Base-by-base conservation (phyloP, 208 protist genomes). In the Trypanosoma conorhini region DNA sequence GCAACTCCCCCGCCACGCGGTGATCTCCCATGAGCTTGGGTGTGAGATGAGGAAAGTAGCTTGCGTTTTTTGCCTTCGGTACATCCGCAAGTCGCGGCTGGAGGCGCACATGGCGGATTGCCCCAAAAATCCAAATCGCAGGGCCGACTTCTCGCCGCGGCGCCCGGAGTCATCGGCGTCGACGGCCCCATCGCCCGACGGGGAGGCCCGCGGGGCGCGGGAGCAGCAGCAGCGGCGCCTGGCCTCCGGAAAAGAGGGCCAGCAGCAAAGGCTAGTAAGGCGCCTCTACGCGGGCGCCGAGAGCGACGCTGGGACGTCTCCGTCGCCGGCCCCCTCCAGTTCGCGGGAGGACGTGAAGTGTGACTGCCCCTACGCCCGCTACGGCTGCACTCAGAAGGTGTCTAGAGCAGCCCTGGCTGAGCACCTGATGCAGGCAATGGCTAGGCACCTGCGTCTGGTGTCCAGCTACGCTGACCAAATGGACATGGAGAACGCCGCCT, bases 1-100 rank as follows among this genome's bases (percentile, higher is more conserved):
- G 13, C 28, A 70, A 65, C 70, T 93, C 42, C 71, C 70, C 3
- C 83, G 87, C 1, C 65, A 82, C 60, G 51, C 38, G 13, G 71
- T 94, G n/a, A 69, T 65, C 1, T 70, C 79, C 3, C 88, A 94
- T 57, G 88, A 91, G 74, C 70, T 73, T 55, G 74, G 40, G 44
- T 94, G 88, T 67, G 83, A 89, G 19, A 74, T 80, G 46, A 87
- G 85, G 83, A 85, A 80, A 57, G 65, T 94, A 10, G 75, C 81
- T 0, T 94, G 88, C 59, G 46, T 69, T 0, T 77, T 72, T 55
- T 94, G 88, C 61, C 72, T 90, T 54, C 76, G 84, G 67, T 88
- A 86, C 48, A 64, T 94, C 22, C 66, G 82, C 4, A 81, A 79
- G 60, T 74, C 64, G 24, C 55, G 71, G 10, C 51, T 88, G 7